A percentile compares a stretch with the other conserved stretches of the same genome.
phyloP scores from a whole-genome alignment of 1,139 yeast genomes.

The Suhomyces atakaporum region DNA sequence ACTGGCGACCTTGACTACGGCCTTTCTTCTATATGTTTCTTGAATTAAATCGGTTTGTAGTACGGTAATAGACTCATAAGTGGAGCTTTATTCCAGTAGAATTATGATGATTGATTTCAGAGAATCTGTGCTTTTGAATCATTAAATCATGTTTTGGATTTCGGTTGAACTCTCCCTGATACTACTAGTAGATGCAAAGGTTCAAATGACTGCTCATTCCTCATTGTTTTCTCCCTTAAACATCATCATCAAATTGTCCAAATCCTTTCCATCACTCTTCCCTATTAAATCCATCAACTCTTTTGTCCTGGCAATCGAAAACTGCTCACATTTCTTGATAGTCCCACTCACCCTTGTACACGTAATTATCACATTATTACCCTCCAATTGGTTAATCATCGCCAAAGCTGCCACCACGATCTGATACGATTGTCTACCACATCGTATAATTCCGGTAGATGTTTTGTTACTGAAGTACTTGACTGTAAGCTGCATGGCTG shows the following conservation, averaged over 20 bases:
- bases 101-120: too few relatives aligned
- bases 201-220: too few relatives aligned
- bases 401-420: slow-evolving; percentile 70
- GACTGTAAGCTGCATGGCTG: slow-evolving; percentile 59
- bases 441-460: slow-evolving; percentile 81
- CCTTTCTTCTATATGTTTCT: too few relatives aligned
- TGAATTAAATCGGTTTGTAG: too few relatives aligned
- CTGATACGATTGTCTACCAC: slow-evolving; percentile 66
- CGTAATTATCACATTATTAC: slow-evolving; percentile 55
- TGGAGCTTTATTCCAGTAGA: too few relatives aligned
- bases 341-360: slow-evolving; percentile 84
- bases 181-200: too few relatives aligned
- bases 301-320: slow-evolving; percentile 51
- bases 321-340: slow-evolving; percentile 78
- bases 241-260: slow-evolving; percentile 13
- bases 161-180: too few relatives aligned
- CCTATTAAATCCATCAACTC: slow-evolving; percentile 39
- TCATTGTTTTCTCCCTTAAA: slow-evolving; percentile 11
- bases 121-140: too few relatives aligned
- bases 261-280: slow-evolving; percentile 14
- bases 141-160: too few relatives aligned
- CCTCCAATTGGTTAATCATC: slow-evolving; percentile 57
- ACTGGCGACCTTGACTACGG: too few relatives aligned
- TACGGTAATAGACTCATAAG: too few relatives aligned
- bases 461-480: slow-evolving; percentile 84